These are phyloP conservation scores for Paramyrothecium sp. DNA, from an alignment of 2,329 filamentous ascomycete genomes.

Conservation along the genomic window DNA sequence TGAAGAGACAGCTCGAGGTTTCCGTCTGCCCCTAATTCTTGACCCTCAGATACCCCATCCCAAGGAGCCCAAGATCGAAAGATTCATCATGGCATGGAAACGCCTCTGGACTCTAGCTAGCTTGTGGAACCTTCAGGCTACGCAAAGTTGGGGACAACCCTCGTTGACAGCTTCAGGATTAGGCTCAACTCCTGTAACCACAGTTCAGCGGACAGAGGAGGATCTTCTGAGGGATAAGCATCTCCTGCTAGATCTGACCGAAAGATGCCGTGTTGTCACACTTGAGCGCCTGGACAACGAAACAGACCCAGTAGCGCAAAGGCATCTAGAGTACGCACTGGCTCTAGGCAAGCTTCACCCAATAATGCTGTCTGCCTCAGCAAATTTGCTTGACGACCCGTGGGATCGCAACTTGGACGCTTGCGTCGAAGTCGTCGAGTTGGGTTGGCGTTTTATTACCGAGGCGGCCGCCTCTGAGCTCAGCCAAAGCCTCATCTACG, in stretches of 20 bases:
- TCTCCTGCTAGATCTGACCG: background rate
- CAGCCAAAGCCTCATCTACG: background rate
- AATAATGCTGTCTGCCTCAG: background rate
- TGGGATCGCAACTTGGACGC: background rate
- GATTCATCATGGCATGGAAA: background rate
- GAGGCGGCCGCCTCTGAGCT: background rate
- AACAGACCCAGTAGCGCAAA: background rate
- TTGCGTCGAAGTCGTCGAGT: background rate
- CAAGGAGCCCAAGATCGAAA: background rate
- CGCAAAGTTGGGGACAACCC: background rate
- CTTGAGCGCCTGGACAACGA: background rate
- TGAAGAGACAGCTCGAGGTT: background rate
- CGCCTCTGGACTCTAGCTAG: background rate
- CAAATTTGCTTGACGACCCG: background rate
- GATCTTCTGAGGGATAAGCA: background rate
- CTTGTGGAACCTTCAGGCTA: background rate
- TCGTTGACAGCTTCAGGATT: background rate
- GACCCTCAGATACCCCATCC: background rate
- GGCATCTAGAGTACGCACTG: background rate
- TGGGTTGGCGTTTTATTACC: background rate
- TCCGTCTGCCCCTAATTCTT: background rate
- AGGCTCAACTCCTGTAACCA: background rate
- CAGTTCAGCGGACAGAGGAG: background rate
- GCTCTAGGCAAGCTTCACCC: background rate
- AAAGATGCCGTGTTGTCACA: background rate